Conservation (phyloP, 2,329 filamentous ascomycete genomes). For the Pseudohalonectria lignicola region DNA sequence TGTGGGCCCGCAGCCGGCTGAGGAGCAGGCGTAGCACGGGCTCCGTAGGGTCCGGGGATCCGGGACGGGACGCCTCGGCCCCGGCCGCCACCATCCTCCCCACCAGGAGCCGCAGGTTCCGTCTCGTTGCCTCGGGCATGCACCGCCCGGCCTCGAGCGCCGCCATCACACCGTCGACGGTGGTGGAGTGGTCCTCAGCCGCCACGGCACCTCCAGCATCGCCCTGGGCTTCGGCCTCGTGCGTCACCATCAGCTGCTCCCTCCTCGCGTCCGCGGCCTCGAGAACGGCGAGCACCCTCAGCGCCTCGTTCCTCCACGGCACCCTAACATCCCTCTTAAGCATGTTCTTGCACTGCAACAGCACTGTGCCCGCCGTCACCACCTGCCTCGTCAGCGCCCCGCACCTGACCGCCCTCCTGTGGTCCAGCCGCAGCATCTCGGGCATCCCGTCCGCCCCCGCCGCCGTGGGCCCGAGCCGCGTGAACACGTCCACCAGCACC, state of each 20-base stretch:
- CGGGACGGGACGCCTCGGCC: slow-evolving; percentile 28
- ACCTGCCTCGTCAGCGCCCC: slow-evolving; percentile 51
- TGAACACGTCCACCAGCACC: slow-evolving; percentile 64
- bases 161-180: slow-evolving; percentile 49
- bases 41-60: slow-evolving; percentile 32
- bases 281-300: slow-evolving; percentile 58
- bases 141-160: slow-evolving; percentile 50
- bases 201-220: not conserved
- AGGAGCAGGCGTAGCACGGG: slow-evolving; percentile 56
- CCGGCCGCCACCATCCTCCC: slow-evolving; percentile 42
- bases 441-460: slow-evolving; percentile 43
- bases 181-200: slow-evolving; percentile 17
- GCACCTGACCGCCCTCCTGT: slow-evolving; percentile 47
- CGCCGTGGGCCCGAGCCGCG: slow-evolving; percentile 45
- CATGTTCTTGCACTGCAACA: slow-evolving; percentile 73
- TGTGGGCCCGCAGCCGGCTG: slow-evolving; percentile 54
- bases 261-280: slow-evolving; percentile 36
- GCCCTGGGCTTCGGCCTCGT: not conserved
- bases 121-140: slow-evolving; percentile 54
- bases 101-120: slow-evolving; percentile 46
- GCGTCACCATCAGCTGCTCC: slow-evolving; percentile 17
- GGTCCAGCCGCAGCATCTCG: slow-evolving; percentile 64
- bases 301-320: slow-evolving; percentile 66
- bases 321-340: slow-evolving; percentile 70
- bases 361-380: slow-evolving; percentile 61